Percentiles rank a stretch among this genome's conserved stretches.
These are phyloP conservation scores for Chytriomyces sp. DNA, from an alignment of 192 early-diverging fungal genomes.

Conservation along the genomic window DNA sequence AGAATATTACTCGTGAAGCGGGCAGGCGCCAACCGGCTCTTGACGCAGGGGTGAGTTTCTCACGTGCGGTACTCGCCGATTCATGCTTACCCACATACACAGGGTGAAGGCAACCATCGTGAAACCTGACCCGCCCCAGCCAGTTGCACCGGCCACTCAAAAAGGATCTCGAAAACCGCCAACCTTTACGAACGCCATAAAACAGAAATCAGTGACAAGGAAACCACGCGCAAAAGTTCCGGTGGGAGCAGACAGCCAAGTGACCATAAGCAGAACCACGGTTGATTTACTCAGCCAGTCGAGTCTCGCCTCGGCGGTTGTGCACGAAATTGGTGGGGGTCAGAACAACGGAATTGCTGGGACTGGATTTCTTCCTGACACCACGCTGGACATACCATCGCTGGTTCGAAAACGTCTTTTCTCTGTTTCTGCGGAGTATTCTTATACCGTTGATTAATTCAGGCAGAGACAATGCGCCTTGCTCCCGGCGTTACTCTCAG, in stretches of 20 bases:
- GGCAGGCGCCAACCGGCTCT: slow-evolving; percentile 14
- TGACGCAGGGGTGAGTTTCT: slow-evolving; percentile 32
- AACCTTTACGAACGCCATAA: background rate
- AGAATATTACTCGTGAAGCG: slow-evolving; percentile 43
- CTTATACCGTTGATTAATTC: background rate
- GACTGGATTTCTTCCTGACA: slow-evolving; percentile 46
- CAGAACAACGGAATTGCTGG: background rate
- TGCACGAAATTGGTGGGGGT: background rate
- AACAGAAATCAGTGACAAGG: background rate
- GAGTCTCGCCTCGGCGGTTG: background rate
- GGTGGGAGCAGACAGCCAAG: background rate
- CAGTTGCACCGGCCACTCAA: too few species aligned
- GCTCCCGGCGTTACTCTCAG: slow-evolving; percentile 50
- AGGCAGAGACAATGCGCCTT: slow-evolving; percentile 57
- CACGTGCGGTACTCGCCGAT: too few species aligned
- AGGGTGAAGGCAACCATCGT: too few species aligned
- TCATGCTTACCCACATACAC: too few species aligned
- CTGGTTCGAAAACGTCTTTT: slow-evolving; percentile 33
- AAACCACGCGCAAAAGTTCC: too few species aligned
- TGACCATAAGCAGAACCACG: slow-evolving; percentile 14
- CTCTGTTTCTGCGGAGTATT: background rate
- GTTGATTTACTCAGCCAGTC: background rate
- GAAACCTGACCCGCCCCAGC: too few species aligned
- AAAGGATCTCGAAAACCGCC: background rate
- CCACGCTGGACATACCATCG: slow-evolving; percentile 41